Evolutionary conservation across 331 rosid genomes (phyloP).

Genomic region (Arachis monticola): DNA sequence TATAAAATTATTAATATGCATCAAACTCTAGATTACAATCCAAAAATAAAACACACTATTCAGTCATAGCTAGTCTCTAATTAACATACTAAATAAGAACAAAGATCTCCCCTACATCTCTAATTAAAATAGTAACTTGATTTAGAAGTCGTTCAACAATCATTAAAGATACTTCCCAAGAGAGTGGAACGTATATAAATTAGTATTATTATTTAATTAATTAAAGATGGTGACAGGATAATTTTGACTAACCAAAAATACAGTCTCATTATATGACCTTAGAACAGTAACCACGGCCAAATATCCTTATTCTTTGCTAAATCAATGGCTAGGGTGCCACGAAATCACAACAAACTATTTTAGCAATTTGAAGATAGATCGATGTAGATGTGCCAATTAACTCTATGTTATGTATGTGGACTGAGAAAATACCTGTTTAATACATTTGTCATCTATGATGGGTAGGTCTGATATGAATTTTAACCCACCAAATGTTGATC

Average conservation of each 20-base stretch:
- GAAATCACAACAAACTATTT: background rate
- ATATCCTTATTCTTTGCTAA: slow-evolving; percentile 42
- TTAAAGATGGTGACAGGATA: background rate
- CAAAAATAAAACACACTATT: too few species aligned
- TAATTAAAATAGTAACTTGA: too few species aligned
- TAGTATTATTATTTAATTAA: too few species aligned
- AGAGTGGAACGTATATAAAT: too few species aligned
- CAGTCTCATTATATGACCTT: slow-evolving; percentile 34
- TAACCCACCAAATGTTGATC: slow-evolving; percentile 40
- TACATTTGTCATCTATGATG: slow-evolving; percentile 33
- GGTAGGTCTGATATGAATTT: slow-evolving; percentile 37
- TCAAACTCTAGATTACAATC: too few species aligned
- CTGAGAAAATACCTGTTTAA: slow-evolving; percentile 11
- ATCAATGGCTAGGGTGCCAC: slow-evolving; percentile 45
- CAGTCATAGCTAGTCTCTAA: background rate
- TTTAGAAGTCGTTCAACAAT: too few species aligned
- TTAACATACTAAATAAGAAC: background rate
- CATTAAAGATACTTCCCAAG: too few species aligned
- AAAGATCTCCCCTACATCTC: too few species aligned
- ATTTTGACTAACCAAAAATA: slow-evolving; percentile 38
- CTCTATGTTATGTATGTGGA: too few species aligned
- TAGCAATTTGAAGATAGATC: background rate
- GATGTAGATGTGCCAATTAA: slow-evolving; percentile 3
- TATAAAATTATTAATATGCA: too few species aligned
- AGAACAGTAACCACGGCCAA: slow-evolving; percentile 47